phyloP scores from a whole-genome alignment of 2,329 filamentous ascomycete genomes.

The Ceratocystis huliohia region DNA sequence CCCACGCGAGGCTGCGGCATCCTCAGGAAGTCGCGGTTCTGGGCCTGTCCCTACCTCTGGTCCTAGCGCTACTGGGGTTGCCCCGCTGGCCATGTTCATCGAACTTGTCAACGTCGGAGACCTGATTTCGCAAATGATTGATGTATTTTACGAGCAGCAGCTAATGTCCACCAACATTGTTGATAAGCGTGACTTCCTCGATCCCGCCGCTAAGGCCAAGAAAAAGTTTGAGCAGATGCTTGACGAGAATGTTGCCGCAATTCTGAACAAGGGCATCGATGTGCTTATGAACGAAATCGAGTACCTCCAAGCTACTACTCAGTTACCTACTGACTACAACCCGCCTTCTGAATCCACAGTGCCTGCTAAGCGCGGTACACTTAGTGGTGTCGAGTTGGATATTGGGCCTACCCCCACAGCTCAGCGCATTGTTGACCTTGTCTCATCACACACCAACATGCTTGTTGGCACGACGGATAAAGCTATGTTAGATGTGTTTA shows the following conservation, averaged over 20 bases:
- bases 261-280: slow-evolving; percentile 93
- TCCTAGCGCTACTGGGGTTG: slow-evolving; percentile 38
- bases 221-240: slow-evolving; percentile 98
- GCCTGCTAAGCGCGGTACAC: slow-evolving; percentile 23
- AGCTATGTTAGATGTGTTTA: slow-evolving; percentile 96
- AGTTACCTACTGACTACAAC: slow-evolving; percentile 81
- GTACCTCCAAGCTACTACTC: slow-evolving; percentile 80
- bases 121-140: slow-evolving; percentile 95
- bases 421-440: slow-evolving; percentile 66
- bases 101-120: slow-evolving; percentile 97
- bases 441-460: slow-evolving; percentile 84
- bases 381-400: slow-evolving; percentile 30
- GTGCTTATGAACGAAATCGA: slow-evolving; percentile 98
- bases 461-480: slow-evolving; percentile 91
- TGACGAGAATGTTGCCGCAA: slow-evolving; percentile 88
- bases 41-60: not conserved
- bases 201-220: slow-evolving; percentile 84
- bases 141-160: slow-evolving; percentile 97
- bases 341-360: slow-evolving; percentile 25
- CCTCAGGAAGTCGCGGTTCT: slow-evolving; percentile 42
- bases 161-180: slow-evolving; percentile 68
- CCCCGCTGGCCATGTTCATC: slow-evolving; percentile 86
- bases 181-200: slow-evolving; percentile 88
- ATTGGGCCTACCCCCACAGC: slow-evolving; percentile 68
- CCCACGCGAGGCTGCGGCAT: slow-evolving; percentile 64